A percentile compares a stretch with the other conserved stretches of the same genome.
Conservation (phyloP, 306 rosid species). For the Cicer cuneatum region DNA sequence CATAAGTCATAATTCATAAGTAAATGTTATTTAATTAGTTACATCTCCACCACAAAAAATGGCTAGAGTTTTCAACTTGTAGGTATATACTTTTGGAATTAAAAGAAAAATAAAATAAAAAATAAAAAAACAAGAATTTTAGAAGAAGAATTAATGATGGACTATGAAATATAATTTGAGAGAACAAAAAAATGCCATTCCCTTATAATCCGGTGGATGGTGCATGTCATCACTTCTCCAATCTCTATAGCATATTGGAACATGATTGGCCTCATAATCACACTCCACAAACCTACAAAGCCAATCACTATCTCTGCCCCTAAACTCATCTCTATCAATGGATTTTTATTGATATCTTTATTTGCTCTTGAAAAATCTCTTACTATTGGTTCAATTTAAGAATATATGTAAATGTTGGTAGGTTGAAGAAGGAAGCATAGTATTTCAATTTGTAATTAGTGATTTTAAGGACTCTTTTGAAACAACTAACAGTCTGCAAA, state of each 20-base stretch:
- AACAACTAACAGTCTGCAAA: conserved; percentile 13
- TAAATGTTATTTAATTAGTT: background rate
- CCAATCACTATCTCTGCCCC: conserved; percentile 44
- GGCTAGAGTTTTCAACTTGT: background rate
- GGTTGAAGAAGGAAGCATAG: background rate
- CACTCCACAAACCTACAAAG: conserved; percentile 54
- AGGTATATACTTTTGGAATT: background rate
- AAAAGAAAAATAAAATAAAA: background rate
- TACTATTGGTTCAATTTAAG: background rate
- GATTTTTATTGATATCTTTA: too few relatives aligned
- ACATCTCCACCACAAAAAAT: background rate
- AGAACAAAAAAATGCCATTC: conserved; percentile 32
- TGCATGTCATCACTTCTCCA: conserved; percentile 19
- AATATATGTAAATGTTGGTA: background rate
- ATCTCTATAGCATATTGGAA: conserved; percentile 46
- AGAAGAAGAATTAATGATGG: background rate
- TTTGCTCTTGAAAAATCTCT: too few relatives aligned
- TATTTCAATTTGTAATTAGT: background rate
- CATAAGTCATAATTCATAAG: background rate
- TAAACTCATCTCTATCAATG: conserved; percentile 36
- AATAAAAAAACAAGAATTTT: background rate
- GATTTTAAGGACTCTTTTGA: background rate
- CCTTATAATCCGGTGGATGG: conserved; percentile 24
- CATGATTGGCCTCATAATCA: conserved; percentile 49
- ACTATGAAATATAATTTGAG: conserved; percentile 32